Evolutionary conservation across 208 protist species (phyloP), one percentile per base, ranked within the genome.

Genomic region (Kentomonas sorsogonicus): DNA sequence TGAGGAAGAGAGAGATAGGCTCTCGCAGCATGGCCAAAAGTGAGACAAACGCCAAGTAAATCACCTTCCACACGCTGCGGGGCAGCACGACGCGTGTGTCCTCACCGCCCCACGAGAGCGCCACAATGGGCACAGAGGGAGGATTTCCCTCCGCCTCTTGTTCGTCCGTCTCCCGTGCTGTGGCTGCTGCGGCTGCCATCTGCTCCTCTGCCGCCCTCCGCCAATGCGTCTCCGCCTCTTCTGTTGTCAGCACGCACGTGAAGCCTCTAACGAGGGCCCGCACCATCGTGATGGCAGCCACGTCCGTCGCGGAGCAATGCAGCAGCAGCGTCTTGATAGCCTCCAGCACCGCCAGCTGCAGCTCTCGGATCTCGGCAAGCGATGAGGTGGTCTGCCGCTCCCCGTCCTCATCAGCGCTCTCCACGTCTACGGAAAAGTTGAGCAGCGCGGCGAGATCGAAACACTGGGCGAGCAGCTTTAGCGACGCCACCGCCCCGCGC

Each of bases 1-100:
- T 64, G 27, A 50, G 25, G 52, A 86, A 66, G 10, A 73, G 53
- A 13, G 79, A 70, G 16, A 95, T 54, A 2, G 88, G 88, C 56
- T 92, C 88, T 13, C 74, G 62, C 31, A 95, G 72, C 30, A 92
- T 66, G 0, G 83, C 71, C 15, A 86, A 59, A 31, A 95, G 60
- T 9, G 70, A 77, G 15, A 95, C 69, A 55, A 91, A 92, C 7
- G 74, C 74, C 11, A 77, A 70, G 74, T 95, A 92, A 33, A 92
- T 72, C 1, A 78, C 89, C 57, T 86, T 86, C 11, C 92, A 74
- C 27, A 86, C 77, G 40, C 74, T 89, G 56, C 78, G 88, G 4
- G 80, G 79, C 4, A 95, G 72, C 26, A 78, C 72, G 29, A 86
- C 69, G 39, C 18, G 36, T 34, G 27, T 40, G 26, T 54, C 50